These are phyloP conservation scores for Phytophthora nicotianae DNA, from an alignment of 352 stramenopile genomes.

Conservation along the genomic window DNA sequence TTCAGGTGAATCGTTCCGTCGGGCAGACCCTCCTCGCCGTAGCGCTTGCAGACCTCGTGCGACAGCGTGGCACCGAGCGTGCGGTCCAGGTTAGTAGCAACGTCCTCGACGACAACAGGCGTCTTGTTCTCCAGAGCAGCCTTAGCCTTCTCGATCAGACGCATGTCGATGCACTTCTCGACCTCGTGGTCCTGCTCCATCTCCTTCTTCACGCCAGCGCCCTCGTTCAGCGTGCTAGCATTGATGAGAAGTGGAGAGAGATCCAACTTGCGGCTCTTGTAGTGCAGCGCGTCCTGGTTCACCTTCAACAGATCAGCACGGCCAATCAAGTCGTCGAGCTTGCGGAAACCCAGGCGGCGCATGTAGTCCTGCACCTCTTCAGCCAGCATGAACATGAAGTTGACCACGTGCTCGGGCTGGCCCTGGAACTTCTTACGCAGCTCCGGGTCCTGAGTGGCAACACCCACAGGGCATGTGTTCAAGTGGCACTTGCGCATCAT, in stretches of 20 bases:
- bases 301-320: constrained; percentile 94
- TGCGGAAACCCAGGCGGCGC: constrained; percentile 88
- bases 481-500: constrained; percentile 99
- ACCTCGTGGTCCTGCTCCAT: constrained; percentile 91
- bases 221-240: constrained; percentile 92
- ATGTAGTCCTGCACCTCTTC: constrained; percentile 92
- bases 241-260: constrained; percentile 94
- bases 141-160: constrained; percentile 89
- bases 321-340: constrained; percentile 94
- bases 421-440: constrained; percentile 96
- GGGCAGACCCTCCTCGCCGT: constrained; percentile 90
- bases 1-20: constrained; percentile 95
- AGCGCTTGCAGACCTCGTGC: constrained; percentile 93
- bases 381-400: constrained; percentile 97
- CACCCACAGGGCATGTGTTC: constrained; percentile 97
- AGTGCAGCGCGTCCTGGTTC: constrained; percentile 70
- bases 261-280: constrained; percentile 88
- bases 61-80: constrained; percentile 95
- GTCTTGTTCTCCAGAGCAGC: constrained; percentile 85
- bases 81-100: constrained; percentile 93
- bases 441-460: constrained; percentile 97
- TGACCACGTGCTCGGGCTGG: constrained; percentile 96
- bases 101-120: constrained; percentile 61
- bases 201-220: constrained; percentile 81
- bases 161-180: constrained; percentile 91